Evolutionary conservation across 179 eudicot genomes (phyloP), one percentile per base, ranked within the genome.

Genomic region (Carnegiea gigantea): DNA sequence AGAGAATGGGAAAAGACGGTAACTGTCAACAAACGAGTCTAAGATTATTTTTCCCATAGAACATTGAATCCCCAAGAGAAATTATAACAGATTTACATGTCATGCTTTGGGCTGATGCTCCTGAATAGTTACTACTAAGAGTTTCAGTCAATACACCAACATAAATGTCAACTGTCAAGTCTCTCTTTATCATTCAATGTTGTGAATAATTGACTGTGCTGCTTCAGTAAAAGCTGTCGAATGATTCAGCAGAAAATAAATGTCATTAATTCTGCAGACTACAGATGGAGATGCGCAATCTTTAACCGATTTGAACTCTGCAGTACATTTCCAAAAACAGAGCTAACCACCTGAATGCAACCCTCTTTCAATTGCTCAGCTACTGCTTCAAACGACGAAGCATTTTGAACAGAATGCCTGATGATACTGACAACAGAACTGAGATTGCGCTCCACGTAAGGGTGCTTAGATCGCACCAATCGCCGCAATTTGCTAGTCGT

Each of bases 391-490:
- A 92, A 97, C 54, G 86, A 85, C 23, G 91, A 89, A 78, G 99
- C 90, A 86, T 93, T 95, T 81, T 88, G 90, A 82, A 93, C 87
- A 2, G 98, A 89, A 82, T 86, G 92, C 87, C 89, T 89, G 79
- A 97, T 90, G 77, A 97, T 88, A 85, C 89, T 87, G 77, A 97
- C 90, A 60, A 97, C 91, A 78, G 97, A 75, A 86, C 92, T 85
- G 76, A 95, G 97, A 84, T 92, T 92, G 60, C 93, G 95, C 86
- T 97, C 99, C 64, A 97, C 85, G 83, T 89, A 91, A 62, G 96
- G 93, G 79, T 89, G 93, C 88, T 90, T 95, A 18, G 95, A 91
- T 80, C 87, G 89, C 86, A 93, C 79, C 82, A 88, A 21, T 79
- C 89, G 89, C 65, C 92, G 89, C 80, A 95, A 88, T 80, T 89